Conservation (phyloP, 768 basidiomycete species). For the Mrakia frigida region DNA sequence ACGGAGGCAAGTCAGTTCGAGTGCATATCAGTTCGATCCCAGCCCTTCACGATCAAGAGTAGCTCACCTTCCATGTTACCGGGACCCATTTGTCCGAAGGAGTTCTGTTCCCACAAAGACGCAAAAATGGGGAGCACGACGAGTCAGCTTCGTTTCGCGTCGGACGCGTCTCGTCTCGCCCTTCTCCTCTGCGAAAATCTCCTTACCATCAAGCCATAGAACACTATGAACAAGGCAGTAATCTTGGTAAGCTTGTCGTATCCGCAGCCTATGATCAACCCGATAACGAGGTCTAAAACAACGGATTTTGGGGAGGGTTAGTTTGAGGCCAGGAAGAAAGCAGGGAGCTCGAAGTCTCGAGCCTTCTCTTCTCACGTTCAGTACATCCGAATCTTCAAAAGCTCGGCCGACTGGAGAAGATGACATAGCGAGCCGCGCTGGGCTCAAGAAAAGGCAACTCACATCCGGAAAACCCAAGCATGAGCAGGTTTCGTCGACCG, state of each 20-base stretch:
- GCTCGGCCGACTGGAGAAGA: too few species aligned
- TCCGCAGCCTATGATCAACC: conserved; percentile 46
- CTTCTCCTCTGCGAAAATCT: too few species aligned
- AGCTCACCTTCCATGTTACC: conserved; percentile 57
- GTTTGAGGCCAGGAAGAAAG: too few species aligned
- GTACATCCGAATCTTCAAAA: too few species aligned
- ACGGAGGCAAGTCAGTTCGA: neutral
- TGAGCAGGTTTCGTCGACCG: conserved; percentile 37
- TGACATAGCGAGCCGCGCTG: too few species aligned
- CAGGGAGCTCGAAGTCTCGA: too few species aligned
- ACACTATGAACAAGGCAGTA: conserved; percentile 61
- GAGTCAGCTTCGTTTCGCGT: neutral
- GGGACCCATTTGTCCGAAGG: conserved; percentile 60
- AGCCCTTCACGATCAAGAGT: too few species aligned
- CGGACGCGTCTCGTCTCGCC: too few species aligned
- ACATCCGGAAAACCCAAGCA: conserved; percentile 62
- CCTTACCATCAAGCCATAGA: conserved; percentile 46
- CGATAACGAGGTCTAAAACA: conserved; percentile 1
- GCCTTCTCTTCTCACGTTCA: too few species aligned
- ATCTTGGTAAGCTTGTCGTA: conserved; percentile 62
- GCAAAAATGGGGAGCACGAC: conserved; percentile 40
- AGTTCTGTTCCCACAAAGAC: conserved; percentile 64
- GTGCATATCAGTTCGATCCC: too few species aligned
- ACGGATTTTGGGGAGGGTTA: too few species aligned
- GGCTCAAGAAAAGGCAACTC: conserved; percentile 46